Base-by-base conservation (phyloP, 2,329 filamentous ascomycete species). In the Ophiocordyceps robertsii region DNA sequence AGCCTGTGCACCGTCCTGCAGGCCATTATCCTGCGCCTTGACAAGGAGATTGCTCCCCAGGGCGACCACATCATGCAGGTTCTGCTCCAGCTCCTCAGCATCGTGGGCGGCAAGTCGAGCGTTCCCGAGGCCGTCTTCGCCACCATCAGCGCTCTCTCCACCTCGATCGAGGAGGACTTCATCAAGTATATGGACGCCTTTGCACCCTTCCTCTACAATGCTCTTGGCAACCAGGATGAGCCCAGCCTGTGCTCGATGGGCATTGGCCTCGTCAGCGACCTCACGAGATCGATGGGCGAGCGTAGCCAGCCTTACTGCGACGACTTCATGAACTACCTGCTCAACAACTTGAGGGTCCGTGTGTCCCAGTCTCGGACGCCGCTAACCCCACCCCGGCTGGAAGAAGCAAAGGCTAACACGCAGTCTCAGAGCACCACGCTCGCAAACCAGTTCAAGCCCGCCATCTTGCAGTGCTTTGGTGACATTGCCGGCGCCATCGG, bases 111-210 rank as follows among this genome's bases (percentile, higher is more conserved):
- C 55, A 95, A 95, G 70, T 95, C 90, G 1, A 92, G 82, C 54
- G 92, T 98, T 29, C 92, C 92, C 14, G 92, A 98, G 64, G 86
- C 85, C 9, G 77, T 95, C 46, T 96, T 98, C 57, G 86, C 88
- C 41, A 84, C 87, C 45, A 84, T 96, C 55, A 92, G 90, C 59
- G 80, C 85, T n/a, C 74, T 98, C 47, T 84, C 92, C 35, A 94
- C 84, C 54, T 84, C 89, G 33, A 74, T 96, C 56, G 89, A 95
- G 59, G 86, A 88, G 43, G 87, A 90, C 52, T 98, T 98, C 62
- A 70, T 82, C 60, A 92, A 93, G 69, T 98, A 98, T 70, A 96
- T 98, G 90, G 87, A 95, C 36, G 78, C 86, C 2, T 98, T 98
- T 64, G 73, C 80, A 37, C 88, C 88, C 10, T 95, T 87, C 76